Conservation (phyloP, 2,329 filamentous ascomycete species). For the Nemania serpens region DNA sequence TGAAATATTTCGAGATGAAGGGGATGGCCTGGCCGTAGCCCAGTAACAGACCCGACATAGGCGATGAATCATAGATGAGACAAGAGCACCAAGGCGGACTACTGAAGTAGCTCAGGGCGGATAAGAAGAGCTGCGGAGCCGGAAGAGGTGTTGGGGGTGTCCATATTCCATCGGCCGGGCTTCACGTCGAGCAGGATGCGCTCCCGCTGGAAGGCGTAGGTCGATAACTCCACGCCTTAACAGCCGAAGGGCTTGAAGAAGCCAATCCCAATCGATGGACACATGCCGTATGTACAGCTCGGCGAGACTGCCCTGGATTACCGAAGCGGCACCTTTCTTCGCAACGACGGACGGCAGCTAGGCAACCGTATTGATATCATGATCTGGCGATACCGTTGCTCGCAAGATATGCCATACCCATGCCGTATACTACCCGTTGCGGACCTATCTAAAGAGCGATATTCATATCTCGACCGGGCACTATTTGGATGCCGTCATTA, state of each 20-base stretch:
- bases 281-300: conserved; percentile 37
- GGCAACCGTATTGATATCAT: conserved; percentile 7
- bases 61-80: no score
- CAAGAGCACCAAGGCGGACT: no score
- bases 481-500: conserved; percentile 36
- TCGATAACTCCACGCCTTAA: conserved; percentile 38
- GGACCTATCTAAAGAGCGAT: conserved; percentile 42
- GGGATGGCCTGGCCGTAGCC: no score
- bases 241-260: conserved; percentile 39
- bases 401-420: conserved; percentile 38
- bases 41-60: no score
- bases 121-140: no score
- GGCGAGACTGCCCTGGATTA: conserved; percentile 33
- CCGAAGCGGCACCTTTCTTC: conserved; percentile 18
- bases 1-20: no score
- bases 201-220: conserved; percentile 40
- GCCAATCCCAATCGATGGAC: conserved; percentile 38
- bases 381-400: background rate
- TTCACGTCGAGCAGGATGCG: background rate
- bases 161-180: no score
- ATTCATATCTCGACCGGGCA: conserved; percentile 34
- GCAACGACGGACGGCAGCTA: conserved; percentile 39
- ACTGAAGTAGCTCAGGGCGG: no score
- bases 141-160: no score
- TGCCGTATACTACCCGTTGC: conserved; percentile 35